Base-by-base conservation (phyloP, 495 filamentous ascomycete species). In the Annulohypoxylon stygium region DNA sequence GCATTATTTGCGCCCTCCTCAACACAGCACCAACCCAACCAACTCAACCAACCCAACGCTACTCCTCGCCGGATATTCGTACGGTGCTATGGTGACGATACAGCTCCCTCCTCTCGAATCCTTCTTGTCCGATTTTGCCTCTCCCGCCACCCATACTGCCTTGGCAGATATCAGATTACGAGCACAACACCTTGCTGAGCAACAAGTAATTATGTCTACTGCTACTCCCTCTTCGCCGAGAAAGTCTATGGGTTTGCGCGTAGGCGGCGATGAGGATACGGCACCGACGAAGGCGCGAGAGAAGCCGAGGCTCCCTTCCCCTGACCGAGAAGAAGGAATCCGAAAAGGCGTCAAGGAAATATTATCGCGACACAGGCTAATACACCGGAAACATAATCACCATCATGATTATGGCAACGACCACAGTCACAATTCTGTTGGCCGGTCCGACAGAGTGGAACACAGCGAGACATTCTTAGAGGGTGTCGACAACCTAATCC, bases 21-120 rank as follows among this genome's bases (percentile, higher is more conserved):
- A 62, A 23, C 45, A 43, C 26, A 23, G 23, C 41, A 33, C 26
- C 33, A 12, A 14, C 62, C 69, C 60, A 10, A 69, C 47, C 23
- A 30, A 30, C 30, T 6, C 30, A 30, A 33, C 26, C 33, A 12
- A 14, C 58, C 69, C 60, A 10, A 69, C 47, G 18, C 64, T 94
- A 4, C 76, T 97, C 1, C 77, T 97, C 4, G 92, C 87, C 2
- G 96, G 96, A 45, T 98, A 98, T 79, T 98, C 95, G 0, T 98
- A 97, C 76, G 96, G 96, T 39, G 91, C 93, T 4, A 83, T 97
- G 67, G 88, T 98, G 47, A 88, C 93, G 10, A 88, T 86, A 3
- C 88, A 90, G 70, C 88, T 95, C 4, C 94, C 94, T 2, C 77
- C 84, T 10, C 79, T 91, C 25, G 77, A 83, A 12, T 80, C 83